Conservation (phyloP, 2,329 filamentous ascomycete genomes). For the Ophiosphaerella herpotricha region DNA sequence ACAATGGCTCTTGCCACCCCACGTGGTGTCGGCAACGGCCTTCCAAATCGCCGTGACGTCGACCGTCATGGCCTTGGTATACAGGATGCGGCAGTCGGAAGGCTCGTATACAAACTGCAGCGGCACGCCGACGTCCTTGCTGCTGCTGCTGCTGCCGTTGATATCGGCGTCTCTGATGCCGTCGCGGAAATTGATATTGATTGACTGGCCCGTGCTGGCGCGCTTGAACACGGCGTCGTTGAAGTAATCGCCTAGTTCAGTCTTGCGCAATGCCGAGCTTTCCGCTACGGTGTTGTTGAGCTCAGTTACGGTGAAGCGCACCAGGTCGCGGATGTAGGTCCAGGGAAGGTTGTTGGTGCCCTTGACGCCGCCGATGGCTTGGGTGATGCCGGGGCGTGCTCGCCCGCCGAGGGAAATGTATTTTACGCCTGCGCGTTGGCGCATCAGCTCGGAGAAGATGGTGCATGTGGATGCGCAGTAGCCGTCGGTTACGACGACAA, state of each 20-base stretch:
- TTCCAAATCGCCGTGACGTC: constrained; percentile 61
- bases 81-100: constrained; percentile 66
- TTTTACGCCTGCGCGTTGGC: constrained; percentile 57
- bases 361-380: constrained; percentile 66
- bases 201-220: constrained; percentile 24
- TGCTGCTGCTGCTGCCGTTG: constrained; percentile 47
- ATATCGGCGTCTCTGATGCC: constrained; percentile 51
- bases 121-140: constrained; percentile 47
- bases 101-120: constrained; percentile 66
- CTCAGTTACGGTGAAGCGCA: constrained; percentile 26
- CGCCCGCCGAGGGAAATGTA: constrained; percentile 65
- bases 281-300: constrained; percentile 30
- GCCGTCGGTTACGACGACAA: constrained; percentile 59
- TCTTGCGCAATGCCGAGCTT: constrained; percentile 32
- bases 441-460: constrained; percentile 61
- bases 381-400: constrained; percentile 57
- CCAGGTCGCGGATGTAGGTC: constrained; percentile 37
- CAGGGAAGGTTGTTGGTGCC: constrained; percentile 52
- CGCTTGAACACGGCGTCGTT: constrained; percentile 37
- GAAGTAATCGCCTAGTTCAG: constrained; percentile 40
- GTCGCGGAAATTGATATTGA: constrained; percentile 47
- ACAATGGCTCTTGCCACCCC: constrained; percentile 39
- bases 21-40: constrained; percentile 44
- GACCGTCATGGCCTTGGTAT: constrained; percentile 60
- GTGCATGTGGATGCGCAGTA: constrained; percentile 65